Base-by-base conservation (phyloP, 208 protist species). In the Leishmania arabica region DNA sequence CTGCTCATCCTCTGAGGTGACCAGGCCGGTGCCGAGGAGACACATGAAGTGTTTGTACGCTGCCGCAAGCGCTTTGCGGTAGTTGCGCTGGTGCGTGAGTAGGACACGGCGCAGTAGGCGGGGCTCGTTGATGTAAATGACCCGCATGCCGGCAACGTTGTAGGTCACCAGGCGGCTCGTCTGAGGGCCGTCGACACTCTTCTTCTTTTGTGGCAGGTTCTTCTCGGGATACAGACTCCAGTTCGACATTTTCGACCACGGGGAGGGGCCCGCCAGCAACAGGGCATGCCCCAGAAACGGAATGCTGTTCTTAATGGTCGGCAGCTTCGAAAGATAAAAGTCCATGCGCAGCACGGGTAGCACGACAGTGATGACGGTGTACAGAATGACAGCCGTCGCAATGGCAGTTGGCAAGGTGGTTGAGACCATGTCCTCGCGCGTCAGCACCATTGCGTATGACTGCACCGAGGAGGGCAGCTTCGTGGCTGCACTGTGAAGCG, bases 41-140 rank as follows among this genome's bases (percentile, higher is more conserved):
- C 93, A 96, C 88, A 98, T 89, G 78, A 98, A 98, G 75, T 96
- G 93, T 75, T 95, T 96, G 87, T 98, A 98, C 24, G 93, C 92
- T 27, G 87, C 89, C 15, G 84, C 89, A 64, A 95, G 85, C 71
- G 92, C 95, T 83, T 98, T 98, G 74, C 83, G 79, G 84, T 98
- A 98, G 80, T 93, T 95, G 62, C 92, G 89, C 86, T 96, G 93
- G 71, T 96, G 88, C n/a, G 92, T 95, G 64, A 93, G 79, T 0
- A 98, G 88, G 21, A 98, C 92, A 31, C 93, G 95, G 68, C 93
- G 93, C 42, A 98, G 75, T 47, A 98, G 86, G 37, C 83, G 77
- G 6, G 95, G 95, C 49, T 97, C 85, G 76, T 96, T 96, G 65
- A 96, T 88, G 86, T 97, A 96, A 19, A 98, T 81, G 27, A 97